phyloP scores from a whole-genome alignment of 2,329 filamentous ascomycete genomes.

The Grosmannia huntii region DNA sequence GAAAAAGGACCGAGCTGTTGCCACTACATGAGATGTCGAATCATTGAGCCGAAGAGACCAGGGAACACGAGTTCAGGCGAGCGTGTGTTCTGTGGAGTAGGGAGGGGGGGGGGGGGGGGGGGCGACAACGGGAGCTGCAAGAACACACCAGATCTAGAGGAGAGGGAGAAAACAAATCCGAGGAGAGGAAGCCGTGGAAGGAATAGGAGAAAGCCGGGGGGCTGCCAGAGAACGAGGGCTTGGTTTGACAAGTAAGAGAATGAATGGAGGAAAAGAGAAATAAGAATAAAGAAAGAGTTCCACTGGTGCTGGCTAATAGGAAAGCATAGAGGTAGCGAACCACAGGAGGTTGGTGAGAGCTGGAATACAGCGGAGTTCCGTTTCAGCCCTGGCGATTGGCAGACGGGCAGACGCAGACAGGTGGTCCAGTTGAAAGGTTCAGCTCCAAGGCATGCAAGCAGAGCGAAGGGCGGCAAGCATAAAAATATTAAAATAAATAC shows the following conservation, averaged over 20 bases:
- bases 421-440: not conserved
- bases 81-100: not conserved
- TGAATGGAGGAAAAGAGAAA: not conserved
- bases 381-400: constrained; percentile 1
- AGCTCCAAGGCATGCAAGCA: constrained; percentile 2
- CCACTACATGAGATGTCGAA: constrained; percentile 9
- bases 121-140: not conserved
- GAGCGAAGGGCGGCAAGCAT: not conserved
- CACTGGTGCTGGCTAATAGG: not conserved
- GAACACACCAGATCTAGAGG: not conserved
- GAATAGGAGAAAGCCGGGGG: not conserved
- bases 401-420: not conserved
- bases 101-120: too few relatives aligned
- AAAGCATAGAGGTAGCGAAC: not conserved
- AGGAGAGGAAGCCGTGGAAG: not conserved
- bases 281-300: not conserved
- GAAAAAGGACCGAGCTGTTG: constrained; percentile 1
- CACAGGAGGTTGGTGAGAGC: not conserved
- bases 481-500: not conserved
- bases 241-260: not conserved
- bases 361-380: not conserved
- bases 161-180: not conserved
- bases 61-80: not conserved
- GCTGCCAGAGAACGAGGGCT: not conserved
- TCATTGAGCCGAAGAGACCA: constrained; percentile 4